A percentile compares a stretch with the other conserved stretches of the same genome.
Evolutionary conservation across 1,284 basidiomycete genomes (phyloP).

Genomic region (Moesziomyces globuligerus): DNA sequence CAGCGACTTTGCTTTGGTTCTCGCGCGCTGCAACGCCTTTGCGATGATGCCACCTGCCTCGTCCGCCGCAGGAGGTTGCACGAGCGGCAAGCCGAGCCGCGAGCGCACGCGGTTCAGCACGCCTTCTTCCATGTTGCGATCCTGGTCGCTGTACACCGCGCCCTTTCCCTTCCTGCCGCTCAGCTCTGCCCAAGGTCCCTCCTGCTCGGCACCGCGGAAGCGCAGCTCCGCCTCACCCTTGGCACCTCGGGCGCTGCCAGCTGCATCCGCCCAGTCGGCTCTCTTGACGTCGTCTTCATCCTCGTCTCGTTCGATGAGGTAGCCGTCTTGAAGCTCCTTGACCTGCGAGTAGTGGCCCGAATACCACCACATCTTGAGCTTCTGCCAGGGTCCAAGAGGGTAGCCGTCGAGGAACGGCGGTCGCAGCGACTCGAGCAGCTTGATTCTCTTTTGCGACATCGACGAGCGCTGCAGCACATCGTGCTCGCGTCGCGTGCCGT

Average conservation of each 20-base stretch:
- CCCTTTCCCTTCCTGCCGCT: constrained; percentile 34
- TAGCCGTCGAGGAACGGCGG: constrained; percentile 66
- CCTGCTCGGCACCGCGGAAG: constrained; percentile 42
- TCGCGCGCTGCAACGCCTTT: constrained; percentile 4
- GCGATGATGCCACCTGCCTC: constrained; percentile 9
- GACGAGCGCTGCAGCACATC: constrained; percentile 26
- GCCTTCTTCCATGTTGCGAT: constrained; percentile 40
- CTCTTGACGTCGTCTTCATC: constrained; percentile 24
- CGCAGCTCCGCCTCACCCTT: not conserved
- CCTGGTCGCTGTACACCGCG: constrained; percentile 42
- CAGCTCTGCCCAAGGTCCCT: constrained; percentile 43
- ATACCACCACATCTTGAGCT: constrained; percentile 55
- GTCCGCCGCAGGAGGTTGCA: constrained; percentile 14
- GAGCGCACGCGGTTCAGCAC: constrained; percentile 34
- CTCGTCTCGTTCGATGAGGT: constrained; percentile 42
- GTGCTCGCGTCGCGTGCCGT: constrained; percentile 7
- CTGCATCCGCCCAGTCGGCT: not conserved
- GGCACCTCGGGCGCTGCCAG: not conserved
- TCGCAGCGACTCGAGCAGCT: constrained; percentile 59
- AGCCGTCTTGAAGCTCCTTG: constrained; percentile 41
- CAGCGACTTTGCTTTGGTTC: constrained; percentile 20
- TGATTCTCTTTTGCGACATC: constrained; percentile 40
- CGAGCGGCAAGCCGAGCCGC: constrained; percentile 19
- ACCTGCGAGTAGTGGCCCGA: constrained; percentile 51
- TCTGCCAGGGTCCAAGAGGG: constrained; percentile 55